phyloP scores from a whole-genome alignment of 352 stramenopile genomes.

The Blastocystis sp. region DNA sequence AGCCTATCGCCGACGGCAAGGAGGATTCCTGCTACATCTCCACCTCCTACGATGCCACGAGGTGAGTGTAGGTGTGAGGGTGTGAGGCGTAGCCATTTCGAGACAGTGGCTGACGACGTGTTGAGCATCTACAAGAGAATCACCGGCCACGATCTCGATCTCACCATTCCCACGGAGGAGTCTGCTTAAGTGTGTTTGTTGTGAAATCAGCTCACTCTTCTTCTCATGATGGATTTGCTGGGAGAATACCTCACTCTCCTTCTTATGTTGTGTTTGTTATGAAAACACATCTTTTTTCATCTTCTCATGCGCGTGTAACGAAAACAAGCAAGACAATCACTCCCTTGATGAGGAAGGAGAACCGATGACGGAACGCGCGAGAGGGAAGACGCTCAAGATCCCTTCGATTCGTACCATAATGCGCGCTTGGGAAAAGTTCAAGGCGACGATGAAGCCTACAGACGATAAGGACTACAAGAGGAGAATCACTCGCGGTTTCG shows the following conservation, averaged over 20 bases:
- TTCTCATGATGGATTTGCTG: too few species aligned
- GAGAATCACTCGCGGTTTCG: constrained; percentile 48
- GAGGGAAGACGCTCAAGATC: neutral
- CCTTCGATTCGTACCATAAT: constrained; percentile 3
- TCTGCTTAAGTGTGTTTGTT: neutral
- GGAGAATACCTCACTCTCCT: too few species aligned
- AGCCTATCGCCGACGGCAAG: constrained; percentile 84
- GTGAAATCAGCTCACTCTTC: too few species aligned
- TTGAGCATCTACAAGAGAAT: constrained; percentile 94
- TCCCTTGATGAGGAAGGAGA: neutral
- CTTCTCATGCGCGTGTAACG: too few species aligned
- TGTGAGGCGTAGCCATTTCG: constrained; percentile 84
- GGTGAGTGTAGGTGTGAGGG: constrained; percentile 50
- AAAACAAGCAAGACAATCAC: too few species aligned
- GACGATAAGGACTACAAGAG: constrained; percentile 41
- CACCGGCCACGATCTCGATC: constrained; percentile 91
- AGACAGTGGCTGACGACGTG: constrained; percentile 91
- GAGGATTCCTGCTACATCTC: constrained; percentile 96
- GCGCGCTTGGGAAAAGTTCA: constrained; percentile 49
- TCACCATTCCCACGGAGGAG: constrained; percentile 75
- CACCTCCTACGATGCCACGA: constrained; percentile 86
- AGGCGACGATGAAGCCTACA: constrained; percentile 53
- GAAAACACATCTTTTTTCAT: too few species aligned
- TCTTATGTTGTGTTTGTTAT: too few species aligned
- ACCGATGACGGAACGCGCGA: neutral